Conservation (phyloP, 2,329 filamentous ascomycete species). For the Plenodomus tracheiphilus region DNA sequence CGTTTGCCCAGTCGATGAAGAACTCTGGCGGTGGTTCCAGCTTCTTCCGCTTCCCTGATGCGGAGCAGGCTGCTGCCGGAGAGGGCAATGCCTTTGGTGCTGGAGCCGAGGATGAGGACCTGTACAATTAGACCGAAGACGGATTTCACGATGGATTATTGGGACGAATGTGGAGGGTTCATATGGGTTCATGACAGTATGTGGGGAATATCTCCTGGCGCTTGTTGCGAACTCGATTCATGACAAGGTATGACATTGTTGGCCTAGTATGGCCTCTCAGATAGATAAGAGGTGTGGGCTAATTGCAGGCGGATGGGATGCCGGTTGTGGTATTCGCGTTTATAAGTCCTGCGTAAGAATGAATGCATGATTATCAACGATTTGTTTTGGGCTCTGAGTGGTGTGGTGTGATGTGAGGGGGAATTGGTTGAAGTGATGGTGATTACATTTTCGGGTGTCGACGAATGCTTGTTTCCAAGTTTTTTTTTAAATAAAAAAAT, state of each 20-base stretch:
- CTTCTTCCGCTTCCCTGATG: conserved; percentile 91
- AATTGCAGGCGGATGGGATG: conserved; percentile 15
- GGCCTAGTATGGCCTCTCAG: conserved; percentile 1
- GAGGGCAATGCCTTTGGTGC: conserved; percentile 69
- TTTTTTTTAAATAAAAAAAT: no score
- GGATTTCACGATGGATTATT: neutral
- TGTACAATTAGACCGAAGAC: conserved; percentile 77
- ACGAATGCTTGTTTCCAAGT: no score
- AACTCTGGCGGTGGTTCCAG: conserved; percentile 90
- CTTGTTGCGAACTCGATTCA: no score
- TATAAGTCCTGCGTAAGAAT: conserved; percentile 13
- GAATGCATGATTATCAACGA: neutral
- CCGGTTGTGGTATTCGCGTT: conserved; percentile 4
- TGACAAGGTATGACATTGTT: conserved; percentile 6
- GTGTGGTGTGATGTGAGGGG: no score
- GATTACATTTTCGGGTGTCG: no score
- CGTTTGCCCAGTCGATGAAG: conserved; percentile 99
- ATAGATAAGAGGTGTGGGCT: conserved; percentile 19
- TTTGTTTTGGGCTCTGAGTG: conserved; percentile 16
- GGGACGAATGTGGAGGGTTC: conserved; percentile 6
- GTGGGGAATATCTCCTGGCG: conserved; percentile 13
- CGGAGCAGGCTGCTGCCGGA: conserved; percentile 52
- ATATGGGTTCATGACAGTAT: conserved; percentile 21
- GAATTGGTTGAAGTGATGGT: no score
- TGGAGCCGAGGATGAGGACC: conserved; percentile 90